These are phyloP conservation scores for Claviceps sorghi DNA, from an alignment of 2,329 filamentous ascomycete species.

Conservation along the genomic window DNA sequence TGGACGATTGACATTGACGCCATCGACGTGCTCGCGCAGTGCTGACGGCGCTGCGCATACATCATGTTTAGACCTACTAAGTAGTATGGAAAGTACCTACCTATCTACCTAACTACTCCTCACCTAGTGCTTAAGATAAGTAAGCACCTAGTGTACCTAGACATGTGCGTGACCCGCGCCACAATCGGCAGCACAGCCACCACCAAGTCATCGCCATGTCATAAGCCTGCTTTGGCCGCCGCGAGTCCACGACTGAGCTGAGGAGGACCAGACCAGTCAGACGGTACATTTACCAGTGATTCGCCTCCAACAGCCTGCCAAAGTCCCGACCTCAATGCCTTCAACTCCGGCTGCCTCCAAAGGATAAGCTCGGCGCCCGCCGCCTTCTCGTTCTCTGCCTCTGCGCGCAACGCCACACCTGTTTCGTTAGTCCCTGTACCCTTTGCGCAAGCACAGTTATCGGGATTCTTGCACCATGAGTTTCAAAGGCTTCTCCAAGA, in stretches of 20 bases:
- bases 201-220: slow-evolving; percentile 4
- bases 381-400: neutral
- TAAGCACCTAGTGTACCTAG: too few relatives aligned
- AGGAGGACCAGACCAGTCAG: too few relatives aligned
- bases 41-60: neutral
- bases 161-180: slow-evolving; percentile 2
- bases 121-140: too few relatives aligned
- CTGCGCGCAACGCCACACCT: slow-evolving; percentile 1
- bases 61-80: too few relatives aligned
- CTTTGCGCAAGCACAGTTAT: neutral
- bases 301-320: neutral
- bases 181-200: slow-evolving; percentile 9
- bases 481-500: slow-evolving; percentile 92
- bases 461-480: slow-evolving; percentile 48
- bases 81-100: too few relatives aligned
- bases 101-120: too few relatives aligned
- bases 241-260: too few relatives aligned
- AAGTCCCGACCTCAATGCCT: slow-evolving; percentile 6
- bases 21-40: neutral
- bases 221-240: too few relatives aligned
- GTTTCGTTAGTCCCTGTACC: neutral
- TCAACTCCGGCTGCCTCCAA: slow-evolving; percentile 3
- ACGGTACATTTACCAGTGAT: too few relatives aligned
- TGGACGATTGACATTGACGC: too few relatives aligned
- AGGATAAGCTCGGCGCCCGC: neutral